Base-by-base conservation (phyloP, 2,329 filamentous ascomycete genomes). In the Stagonosporopsis cucurbitacearum region DNA sequence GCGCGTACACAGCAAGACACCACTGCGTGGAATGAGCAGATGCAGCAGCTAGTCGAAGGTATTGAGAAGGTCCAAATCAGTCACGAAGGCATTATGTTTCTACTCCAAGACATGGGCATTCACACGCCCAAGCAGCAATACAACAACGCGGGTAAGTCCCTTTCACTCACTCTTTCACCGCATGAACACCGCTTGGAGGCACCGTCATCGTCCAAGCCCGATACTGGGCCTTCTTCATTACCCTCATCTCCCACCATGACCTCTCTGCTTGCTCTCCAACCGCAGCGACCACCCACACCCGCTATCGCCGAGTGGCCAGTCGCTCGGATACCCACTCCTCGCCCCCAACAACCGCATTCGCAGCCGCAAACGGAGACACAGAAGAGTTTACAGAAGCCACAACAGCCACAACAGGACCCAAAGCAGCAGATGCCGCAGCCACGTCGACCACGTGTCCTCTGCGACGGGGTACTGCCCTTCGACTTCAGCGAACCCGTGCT, bases 101-200 rank as follows among this genome's bases (percentile, higher is more conserved):
- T 66, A 13, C 42, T 67, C 6, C 9, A 15, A 7, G 55, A 63
- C 12, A 47, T 57, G 44, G 54, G 41, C 5, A 33, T 54, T 19
- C 22, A 26, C 23, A 11, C 33, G 13, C 22, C 35, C 4, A 30
- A 22, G 33, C 49, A 22, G 37, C 35, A 46, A 77, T 78, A 61
- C 96, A 83, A 1, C 89, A 86, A 0, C 93, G 92, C 73, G 96
- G 96, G 46, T 50, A 42, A 36, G 52, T 30, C 32, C 19, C 23
- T 9, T 50, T 50, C 49, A 88, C 92, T 79, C 90, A 96, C 3
- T 93, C 97, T 81, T 97, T 94, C 6, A 93, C 51, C 23, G 42
- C 36, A 15, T 11, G 7, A 15, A 23, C 13, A 19, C 2, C 25
- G 2, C 4, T 13, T 19, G 50, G 11, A 11, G 28, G 11, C n/a